A percentile compares a stretch with the other conserved stretches of the same genome.
These are phyloP conservation scores for Tetrahymena thermophila DNA, from an alignment of 73 alveolate genomes.

Conservation along the genomic window DNA sequence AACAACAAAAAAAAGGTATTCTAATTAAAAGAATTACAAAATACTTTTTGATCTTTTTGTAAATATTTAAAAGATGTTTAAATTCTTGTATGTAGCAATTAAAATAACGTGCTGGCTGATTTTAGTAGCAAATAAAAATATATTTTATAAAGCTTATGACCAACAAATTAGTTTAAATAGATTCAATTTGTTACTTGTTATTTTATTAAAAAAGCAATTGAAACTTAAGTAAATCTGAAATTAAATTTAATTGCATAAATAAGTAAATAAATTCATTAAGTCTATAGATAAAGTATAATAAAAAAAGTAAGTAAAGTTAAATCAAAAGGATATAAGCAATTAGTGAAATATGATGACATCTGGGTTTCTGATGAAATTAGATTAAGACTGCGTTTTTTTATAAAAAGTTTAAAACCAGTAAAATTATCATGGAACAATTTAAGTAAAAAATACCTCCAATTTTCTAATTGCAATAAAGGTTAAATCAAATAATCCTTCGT, in stretches of 20 bases:
- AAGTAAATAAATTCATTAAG: background rate
- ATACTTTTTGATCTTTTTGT: too few relatives aligned
- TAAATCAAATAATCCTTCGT: background rate
- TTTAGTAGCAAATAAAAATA: too few relatives aligned
- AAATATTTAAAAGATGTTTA: too few relatives aligned
- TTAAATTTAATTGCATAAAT: too few relatives aligned
- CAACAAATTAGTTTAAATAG: background rate
- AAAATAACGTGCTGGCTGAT: background rate
- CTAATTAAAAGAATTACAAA: too few relatives aligned
- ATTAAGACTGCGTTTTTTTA: background rate
- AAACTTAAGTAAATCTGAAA: background rate
- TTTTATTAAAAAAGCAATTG: background rate
- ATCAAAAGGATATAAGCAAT: background rate
- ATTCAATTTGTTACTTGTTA: too few relatives aligned
- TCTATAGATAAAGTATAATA: too few relatives aligned
- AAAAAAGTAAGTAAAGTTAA: background rate
- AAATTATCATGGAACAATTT: background rate
- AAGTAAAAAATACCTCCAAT: background rate
- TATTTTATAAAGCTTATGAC: background rate
- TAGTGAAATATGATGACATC: background rate
- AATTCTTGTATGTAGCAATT: too few relatives aligned
- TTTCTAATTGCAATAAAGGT: background rate
- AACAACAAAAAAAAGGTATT: too few relatives aligned
- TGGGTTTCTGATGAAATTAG: background rate
- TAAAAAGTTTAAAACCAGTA: background rate